Evolutionary conservation across 306 rosid genomes (phyloP).

Genomic region (Hippophae gyantsensis): DNA sequence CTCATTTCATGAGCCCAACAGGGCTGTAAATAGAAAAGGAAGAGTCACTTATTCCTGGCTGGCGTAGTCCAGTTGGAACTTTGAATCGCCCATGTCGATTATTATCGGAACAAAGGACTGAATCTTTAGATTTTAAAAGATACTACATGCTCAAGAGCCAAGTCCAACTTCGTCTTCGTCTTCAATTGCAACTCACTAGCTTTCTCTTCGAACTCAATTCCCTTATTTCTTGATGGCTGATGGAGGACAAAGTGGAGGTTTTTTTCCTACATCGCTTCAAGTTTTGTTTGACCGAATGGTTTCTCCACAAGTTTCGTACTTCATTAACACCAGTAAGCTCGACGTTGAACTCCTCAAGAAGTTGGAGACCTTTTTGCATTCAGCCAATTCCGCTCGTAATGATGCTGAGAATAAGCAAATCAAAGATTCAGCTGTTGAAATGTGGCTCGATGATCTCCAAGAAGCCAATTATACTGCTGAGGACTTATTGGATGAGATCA

Average conservation of each 20-base stretch:
- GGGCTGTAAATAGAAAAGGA: too few species aligned
- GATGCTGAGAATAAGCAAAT: constrained; percentile 20
- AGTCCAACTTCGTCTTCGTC: too few species aligned
- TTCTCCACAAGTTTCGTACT: background rate
- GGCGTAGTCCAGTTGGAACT: too few species aligned
- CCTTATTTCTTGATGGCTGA: constrained; percentile 1
- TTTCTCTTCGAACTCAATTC: too few species aligned
- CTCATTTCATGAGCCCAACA: too few species aligned
- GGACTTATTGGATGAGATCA: constrained; percentile 15
- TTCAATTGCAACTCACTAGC: too few species aligned
- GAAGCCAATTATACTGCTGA: constrained; percentile 6
- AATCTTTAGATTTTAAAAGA: too few species aligned
- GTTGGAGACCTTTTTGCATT: constrained; percentile 1
- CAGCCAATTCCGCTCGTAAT: background rate
- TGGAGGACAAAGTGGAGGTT: constrained; percentile 6
- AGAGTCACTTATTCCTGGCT: too few species aligned
- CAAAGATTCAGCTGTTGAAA: background rate
- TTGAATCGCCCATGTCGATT: too few species aligned
- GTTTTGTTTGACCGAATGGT: constrained; percentile 12
- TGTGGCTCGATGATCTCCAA: constrained; percentile 14
- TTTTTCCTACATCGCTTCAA: constrained; percentile 14
- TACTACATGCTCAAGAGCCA: too few species aligned
- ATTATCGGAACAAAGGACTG: too few species aligned
- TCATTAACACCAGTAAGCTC: background rate
- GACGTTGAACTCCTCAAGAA: background rate